A percentile compares a stretch with the other conserved stretches of the same genome.
phyloP scores from a whole-genome alignment of 2,329 filamentous ascomycete species.

The Arthroderma sp. region DNA sequence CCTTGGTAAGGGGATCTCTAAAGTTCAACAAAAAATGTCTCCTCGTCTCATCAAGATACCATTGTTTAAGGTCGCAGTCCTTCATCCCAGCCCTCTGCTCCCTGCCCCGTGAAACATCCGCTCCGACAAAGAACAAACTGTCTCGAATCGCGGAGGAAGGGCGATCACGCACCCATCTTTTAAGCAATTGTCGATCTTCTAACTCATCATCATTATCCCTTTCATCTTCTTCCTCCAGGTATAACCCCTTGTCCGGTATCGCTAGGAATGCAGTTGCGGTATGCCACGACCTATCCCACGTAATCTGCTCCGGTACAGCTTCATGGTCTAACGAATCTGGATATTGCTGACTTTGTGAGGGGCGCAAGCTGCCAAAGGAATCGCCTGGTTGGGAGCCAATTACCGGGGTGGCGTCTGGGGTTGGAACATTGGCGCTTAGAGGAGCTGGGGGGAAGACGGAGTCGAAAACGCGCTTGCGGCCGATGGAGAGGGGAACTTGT shows the following conservation, averaged over 20 bases:
- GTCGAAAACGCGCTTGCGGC: constrained; percentile 29
- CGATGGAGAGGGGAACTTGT: constrained; percentile 8
- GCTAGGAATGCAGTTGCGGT: constrained; percentile 27
- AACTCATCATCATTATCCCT: constrained; percentile 4
- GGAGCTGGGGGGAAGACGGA: constrained; percentile 31
- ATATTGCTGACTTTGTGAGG: constrained; percentile 3
- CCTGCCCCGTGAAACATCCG: constrained; percentile 11
- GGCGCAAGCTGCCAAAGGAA: constrained; percentile 5
- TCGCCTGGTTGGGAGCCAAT: constrained; percentile 13
- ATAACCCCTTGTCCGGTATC: constrained; percentile 24
- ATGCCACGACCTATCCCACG: constrained; percentile 30
- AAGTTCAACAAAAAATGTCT: constrained; percentile 31
- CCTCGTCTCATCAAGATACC: constrained; percentile 32
- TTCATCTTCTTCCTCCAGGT: constrained; percentile 2
- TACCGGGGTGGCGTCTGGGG: constrained; percentile 15
- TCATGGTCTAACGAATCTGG: background rate
- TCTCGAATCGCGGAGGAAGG: constrained; percentile 20
- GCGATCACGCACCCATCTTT: constrained; percentile 19
- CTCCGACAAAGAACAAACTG: constrained; percentile 22
- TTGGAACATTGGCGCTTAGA: constrained; percentile 20
- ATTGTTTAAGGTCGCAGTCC: constrained; percentile 24
- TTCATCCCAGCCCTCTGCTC: constrained; percentile 9
- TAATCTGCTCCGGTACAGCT: constrained; percentile 18
- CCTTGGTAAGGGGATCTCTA: constrained; percentile 20
- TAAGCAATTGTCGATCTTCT: constrained; percentile 18